Base-by-base conservation (phyloP, 1,284 basidiomycete genomes). In the Rhodotorula sp. region DNA sequence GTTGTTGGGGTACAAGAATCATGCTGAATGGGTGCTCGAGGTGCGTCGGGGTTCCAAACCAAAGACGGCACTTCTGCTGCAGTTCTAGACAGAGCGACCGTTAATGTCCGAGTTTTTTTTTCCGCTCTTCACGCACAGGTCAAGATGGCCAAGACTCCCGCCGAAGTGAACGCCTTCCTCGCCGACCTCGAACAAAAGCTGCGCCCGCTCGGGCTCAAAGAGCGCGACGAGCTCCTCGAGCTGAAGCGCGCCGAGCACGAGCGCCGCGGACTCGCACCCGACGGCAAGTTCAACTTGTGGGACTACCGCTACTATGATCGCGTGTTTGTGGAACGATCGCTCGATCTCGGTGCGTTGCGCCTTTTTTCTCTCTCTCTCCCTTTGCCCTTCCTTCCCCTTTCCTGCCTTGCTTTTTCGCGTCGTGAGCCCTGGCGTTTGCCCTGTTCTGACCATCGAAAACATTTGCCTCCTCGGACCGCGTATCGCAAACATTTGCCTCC, bases 21-120 rank as follows among this genome's bases (percentile, higher is more conserved):
- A 90, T 88, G 90, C 90, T 1, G 90, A 90, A 79, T 92, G 88
- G 78, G 81, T 87, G 34, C 90, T 90, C 0, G 90, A 93, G 79
- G 85, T 63, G 23, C 57, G 14, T 45, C 38, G 38, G 6, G 34
- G 34, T 34, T 34, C 34, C 3, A 3, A 34, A 5, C 7, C 34
- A 34, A 34, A 34, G 34, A 34, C 34, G 34, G 7, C 34, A 7
- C 34, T 34, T 3, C 34, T 34, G 34, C 34, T 34, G 5, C 3
- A 7, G 34, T 34, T 34, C 34, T 34, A 34, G 34, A 34, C 34
- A 34, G 7, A 34, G 34, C 5, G 34, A 34, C 34, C 34, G 34
- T 7, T 34, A 7, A 34, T 34, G 7, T 3, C 34, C 34, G 34
- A 34, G 5, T 34, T 34, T 34, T 34, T 34, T 34, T n/a, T n/a